phyloP scores from a whole-genome alignment of 495 filamentous ascomycete species.

The Terfezia claveryi region DNA sequence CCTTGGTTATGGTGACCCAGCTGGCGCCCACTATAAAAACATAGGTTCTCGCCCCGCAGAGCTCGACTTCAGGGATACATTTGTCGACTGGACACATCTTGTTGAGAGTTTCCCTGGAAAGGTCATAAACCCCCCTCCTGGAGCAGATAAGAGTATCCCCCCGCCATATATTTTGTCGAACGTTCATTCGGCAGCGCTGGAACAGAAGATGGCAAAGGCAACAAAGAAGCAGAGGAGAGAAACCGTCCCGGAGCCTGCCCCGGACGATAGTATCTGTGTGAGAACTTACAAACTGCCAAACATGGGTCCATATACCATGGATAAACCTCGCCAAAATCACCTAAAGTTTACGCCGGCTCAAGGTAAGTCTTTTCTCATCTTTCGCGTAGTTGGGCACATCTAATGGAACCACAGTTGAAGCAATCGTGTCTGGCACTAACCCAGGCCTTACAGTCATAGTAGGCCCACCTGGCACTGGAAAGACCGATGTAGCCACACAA shows the following conservation, averaged over 20 bases:
- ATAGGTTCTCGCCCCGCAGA: conserved; percentile 32
- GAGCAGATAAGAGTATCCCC: conserved; percentile 14
- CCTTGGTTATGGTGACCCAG: conserved; percentile 82
- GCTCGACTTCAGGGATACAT: conserved; percentile 82
- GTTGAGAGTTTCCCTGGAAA: conserved; percentile 69
- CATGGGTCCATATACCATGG: conserved; percentile 74
- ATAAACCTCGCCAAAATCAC: conserved; percentile 61
- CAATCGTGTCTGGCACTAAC: conserved; percentile 82
- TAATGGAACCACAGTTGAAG: conserved; percentile 31
- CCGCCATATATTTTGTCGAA: conserved; percentile 61
- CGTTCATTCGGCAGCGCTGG: conserved; percentile 23
- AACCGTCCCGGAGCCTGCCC: conserved; percentile 24
- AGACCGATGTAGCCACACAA: conserved; percentile 95
- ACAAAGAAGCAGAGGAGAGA: conserved; percentile 43
- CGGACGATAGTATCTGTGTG: conserved; percentile 47
- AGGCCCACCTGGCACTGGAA: conserved; percentile 87
- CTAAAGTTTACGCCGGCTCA: conserved; percentile 82
- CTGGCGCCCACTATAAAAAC: conserved; percentile 69
- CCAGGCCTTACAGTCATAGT: conserved; percentile 89
- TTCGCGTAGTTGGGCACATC: not conserved
- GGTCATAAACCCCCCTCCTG: conserved; percentile 4
- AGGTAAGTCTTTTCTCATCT: conserved; percentile 7
- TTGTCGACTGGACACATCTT: conserved; percentile 86
- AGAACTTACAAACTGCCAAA: conserved; percentile 84
- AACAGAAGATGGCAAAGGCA: conserved; percentile 55